A percentile compares a stretch with the other conserved stretches of the same genome.
Conservation (phyloP, 352 stramenopile species). For the Phytophthora rubi region DNA sequence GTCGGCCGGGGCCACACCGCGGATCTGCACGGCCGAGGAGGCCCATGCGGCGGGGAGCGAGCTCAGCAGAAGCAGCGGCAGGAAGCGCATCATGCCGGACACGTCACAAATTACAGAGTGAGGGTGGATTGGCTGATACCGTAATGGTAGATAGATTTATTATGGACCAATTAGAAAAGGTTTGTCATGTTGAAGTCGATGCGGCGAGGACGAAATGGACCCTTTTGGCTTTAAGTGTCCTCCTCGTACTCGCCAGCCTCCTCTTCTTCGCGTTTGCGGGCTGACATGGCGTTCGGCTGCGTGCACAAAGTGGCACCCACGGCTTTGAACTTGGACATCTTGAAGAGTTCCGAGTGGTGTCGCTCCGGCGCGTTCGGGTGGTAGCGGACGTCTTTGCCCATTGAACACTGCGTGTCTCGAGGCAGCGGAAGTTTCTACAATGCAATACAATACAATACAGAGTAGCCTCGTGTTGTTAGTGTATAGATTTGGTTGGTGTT, state of each 20-base stretch:
- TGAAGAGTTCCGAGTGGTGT: constrained; percentile 64
- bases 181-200: constrained; percentile 14
- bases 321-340: constrained; percentile 90
- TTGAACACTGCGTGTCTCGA: constrained; percentile 74
- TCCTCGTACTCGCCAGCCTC: constrained; percentile 3
- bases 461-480: not conserved
- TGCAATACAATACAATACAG: not conserved
- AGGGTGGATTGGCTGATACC: constrained; percentile 18
- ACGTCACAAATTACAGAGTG: constrained; percentile 14
- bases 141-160: constrained; percentile 1
- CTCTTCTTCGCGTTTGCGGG: constrained; percentile 12
- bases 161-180: constrained; percentile 23
- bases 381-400: constrained; percentile 68
- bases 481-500: not conserved
- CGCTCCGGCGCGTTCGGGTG: constrained; percentile 40
- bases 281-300: constrained; percentile 46
- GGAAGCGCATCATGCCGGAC: constrained; percentile 19
- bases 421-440: constrained; percentile 75
- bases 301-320: constrained; percentile 71
- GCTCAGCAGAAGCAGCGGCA: constrained; percentile 18
- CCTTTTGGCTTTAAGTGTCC: not conserved
- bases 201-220: not conserved
- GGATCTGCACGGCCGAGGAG: constrained; percentile 30
- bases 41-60: constrained; percentile 4
- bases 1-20: constrained; percentile 48